Evolutionary conservation across 345 rosid genomes (phyloP).

Genomic region (Pugionium cornutum): DNA sequence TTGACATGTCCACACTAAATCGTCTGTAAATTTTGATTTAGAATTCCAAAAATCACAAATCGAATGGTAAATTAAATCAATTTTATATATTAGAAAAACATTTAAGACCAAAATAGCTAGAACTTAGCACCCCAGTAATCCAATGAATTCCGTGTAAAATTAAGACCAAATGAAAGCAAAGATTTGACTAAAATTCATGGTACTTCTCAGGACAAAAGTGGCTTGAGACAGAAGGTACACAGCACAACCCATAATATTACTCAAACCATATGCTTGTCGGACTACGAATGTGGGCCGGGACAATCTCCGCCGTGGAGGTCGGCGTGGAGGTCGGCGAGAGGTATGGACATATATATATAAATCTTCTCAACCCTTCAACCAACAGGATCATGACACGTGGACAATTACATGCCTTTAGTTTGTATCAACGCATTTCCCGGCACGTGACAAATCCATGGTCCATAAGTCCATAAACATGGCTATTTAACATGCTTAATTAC

Average conservation of each 20-base stretch:
- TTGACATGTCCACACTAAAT: no score
- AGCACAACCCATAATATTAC: slow-evolving; percentile 3
- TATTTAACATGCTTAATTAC: slow-evolving; percentile 14
- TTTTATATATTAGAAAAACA: no score
- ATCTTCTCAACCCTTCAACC: slow-evolving; percentile 7
- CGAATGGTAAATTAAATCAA: no score
- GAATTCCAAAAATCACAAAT: no score
- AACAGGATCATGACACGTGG: slow-evolving; percentile 7
- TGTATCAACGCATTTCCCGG: slow-evolving; percentile 1
- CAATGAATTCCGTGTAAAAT: no score
- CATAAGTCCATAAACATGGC: slow-evolving; percentile 14
- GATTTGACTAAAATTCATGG: slow-evolving; percentile 20
- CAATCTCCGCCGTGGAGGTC: slow-evolving; percentile 36
- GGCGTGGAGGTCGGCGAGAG: slow-evolving; percentile 40
- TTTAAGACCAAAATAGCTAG: no score
- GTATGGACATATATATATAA: slow-evolving; percentile 14
- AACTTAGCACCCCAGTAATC: no score
- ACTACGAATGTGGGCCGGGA: slow-evolving; percentile 32
- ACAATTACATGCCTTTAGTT: slow-evolving; percentile 18
- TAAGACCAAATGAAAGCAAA: slow-evolving; percentile 15
- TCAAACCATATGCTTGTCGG: slow-evolving; percentile 20
- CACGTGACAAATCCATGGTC: slow-evolving; percentile 26
- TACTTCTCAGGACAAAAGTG: slow-evolving; percentile 15
- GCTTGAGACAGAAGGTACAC: slow-evolving; percentile 13
- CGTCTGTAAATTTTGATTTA: no score